These are phyloP conservation scores for Lathyrus sativus DNA, from an alignment of 306 rosid genomes.

Conservation along the genomic window DNA sequence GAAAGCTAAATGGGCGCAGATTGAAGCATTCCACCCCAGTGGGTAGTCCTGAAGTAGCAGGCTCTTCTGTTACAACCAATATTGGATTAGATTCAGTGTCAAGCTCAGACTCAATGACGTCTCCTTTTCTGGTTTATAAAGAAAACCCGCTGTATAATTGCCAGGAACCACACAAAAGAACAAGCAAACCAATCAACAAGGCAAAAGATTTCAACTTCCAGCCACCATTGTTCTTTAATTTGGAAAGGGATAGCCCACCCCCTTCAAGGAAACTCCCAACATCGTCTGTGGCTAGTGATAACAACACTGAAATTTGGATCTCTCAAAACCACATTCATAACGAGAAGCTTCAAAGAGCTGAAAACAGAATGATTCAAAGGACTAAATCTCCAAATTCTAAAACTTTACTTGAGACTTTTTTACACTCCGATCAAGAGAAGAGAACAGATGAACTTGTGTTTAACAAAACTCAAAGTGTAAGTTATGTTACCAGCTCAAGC, in stretches of 20 bases:
- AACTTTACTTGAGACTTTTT: constrained; percentile 48
- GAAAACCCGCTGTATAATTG: constrained; percentile 84
- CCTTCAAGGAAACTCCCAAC: constrained; percentile 43
- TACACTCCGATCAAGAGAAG: constrained; percentile 46
- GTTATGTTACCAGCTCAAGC: constrained; percentile 47
- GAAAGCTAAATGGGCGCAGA: constrained; percentile 53
- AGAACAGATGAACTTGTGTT: constrained; percentile 37
- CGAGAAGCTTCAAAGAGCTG: constrained; percentile 47
- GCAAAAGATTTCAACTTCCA: constrained; percentile 43
- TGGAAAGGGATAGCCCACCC: constrained; percentile 52
- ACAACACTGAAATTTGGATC: constrained; percentile 55
- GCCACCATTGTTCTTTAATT: constrained; percentile 48
- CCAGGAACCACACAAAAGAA: constrained; percentile 43
- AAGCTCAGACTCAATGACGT: constrained; percentile 60
- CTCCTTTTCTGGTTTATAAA: constrained; percentile 71
- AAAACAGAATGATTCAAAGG: constrained; percentile 40
- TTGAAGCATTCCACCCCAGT: constrained; percentile 84
- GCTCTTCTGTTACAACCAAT: constrained; percentile 61
- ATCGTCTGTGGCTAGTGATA: constrained; percentile 47
- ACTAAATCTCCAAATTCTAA: constrained; percentile 57
- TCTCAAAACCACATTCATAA: constrained; percentile 57
- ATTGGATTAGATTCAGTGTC: constrained; percentile 59
- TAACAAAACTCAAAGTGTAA: constrained; percentile 48
- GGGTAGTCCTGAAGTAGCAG: constrained; percentile 80
- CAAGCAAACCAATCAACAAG: constrained; percentile 40